These are phyloP conservation scores for Monascus purpureus DNA, from an alignment of 495 filamentous ascomycete species.

Conservation along the genomic window DNA sequence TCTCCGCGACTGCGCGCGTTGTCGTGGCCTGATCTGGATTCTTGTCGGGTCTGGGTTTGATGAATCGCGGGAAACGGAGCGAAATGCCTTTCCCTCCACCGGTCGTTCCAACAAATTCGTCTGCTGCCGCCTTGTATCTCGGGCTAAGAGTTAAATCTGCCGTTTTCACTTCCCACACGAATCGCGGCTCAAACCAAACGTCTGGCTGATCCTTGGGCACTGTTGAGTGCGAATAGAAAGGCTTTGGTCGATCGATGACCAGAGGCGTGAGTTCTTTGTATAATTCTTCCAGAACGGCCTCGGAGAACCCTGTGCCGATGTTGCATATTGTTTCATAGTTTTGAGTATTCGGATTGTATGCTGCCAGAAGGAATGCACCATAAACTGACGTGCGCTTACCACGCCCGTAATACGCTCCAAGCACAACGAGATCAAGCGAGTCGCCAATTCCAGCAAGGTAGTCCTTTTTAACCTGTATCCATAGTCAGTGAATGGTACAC, in stretches of 20 bases:
- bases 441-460: constrained; percentile 88
- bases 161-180: constrained; percentile 96
- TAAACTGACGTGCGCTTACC: constrained; percentile 93
- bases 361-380: constrained; percentile 87
- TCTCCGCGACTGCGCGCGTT: constrained; percentile 73
- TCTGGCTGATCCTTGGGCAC: constrained; percentile 88
- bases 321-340: constrained; percentile 93
- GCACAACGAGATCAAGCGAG: constrained; percentile 89
- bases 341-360: constrained; percentile 68
- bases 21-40: constrained; percentile 83
- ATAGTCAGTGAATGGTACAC: constrained; percentile 4
- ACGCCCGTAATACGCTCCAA: constrained; percentile 86
- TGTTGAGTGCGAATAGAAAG: constrained; percentile 77
- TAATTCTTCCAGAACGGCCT: constrained; percentile 69
- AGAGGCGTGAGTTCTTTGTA: constrained; percentile 54
- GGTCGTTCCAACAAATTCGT: constrained; percentile 38
- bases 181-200: constrained; percentile 91
- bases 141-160: constrained; percentile 89
- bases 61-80: constrained; percentile 81
- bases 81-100: constrained; percentile 74
- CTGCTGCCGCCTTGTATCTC: constrained; percentile 67
- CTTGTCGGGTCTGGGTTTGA: constrained; percentile 84
- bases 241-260: constrained; percentile 79
- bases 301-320: constrained; percentile 93
- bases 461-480: constrained; percentile 79